Percentiles rank a stretch among this genome's conserved stretches.
Conservation (phyloP, 2,329 filamentous ascomycete species). For the Incumbomyces delicatus region DNA sequence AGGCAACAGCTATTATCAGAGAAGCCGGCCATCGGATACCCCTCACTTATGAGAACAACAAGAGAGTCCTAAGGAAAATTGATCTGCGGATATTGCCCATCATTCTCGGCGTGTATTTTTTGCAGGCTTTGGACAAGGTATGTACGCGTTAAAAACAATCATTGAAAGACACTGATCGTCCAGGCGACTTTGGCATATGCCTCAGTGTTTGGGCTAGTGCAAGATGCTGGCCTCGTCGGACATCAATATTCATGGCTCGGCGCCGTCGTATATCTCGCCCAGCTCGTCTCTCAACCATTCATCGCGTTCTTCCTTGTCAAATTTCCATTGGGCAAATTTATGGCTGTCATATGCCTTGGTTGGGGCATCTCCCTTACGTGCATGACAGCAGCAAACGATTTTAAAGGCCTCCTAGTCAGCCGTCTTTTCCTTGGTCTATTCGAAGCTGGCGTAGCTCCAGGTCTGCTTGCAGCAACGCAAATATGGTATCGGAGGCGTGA, state of each 20-base stretch:
- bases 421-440: slow-evolving; percentile 50
- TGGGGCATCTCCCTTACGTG: slow-evolving; percentile 44
- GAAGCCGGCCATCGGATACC: slow-evolving; percentile 36
- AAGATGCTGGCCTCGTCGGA: slow-evolving; percentile 48
- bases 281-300: slow-evolving; percentile 44
- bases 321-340: slow-evolving; percentile 52
- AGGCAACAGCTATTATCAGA: slow-evolving; percentile 42
- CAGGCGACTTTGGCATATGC: slow-evolving; percentile 48
- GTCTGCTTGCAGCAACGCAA: slow-evolving; percentile 44
- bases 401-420: slow-evolving; percentile 40
- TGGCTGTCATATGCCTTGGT: slow-evolving; percentile 41
- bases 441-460: slow-evolving; percentile 42
- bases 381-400: slow-evolving; percentile 45
- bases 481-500: slow-evolving; percentile 47
- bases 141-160: not conserved
- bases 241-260: slow-evolving; percentile 46
- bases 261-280: slow-evolving; percentile 45
- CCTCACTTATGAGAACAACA: slow-evolving; percentile 45
- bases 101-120: slow-evolving; percentile 52
- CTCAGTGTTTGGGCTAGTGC: slow-evolving; percentile 53
- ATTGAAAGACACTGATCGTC: not conserved
- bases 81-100: slow-evolving; percentile 44
- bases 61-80: slow-evolving; percentile 41
- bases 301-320: slow-evolving; percentile 49
- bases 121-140: slow-evolving; percentile 53